Conservation (phyloP, 169 alveolate species). For the Plasmodium adleri region DNA sequence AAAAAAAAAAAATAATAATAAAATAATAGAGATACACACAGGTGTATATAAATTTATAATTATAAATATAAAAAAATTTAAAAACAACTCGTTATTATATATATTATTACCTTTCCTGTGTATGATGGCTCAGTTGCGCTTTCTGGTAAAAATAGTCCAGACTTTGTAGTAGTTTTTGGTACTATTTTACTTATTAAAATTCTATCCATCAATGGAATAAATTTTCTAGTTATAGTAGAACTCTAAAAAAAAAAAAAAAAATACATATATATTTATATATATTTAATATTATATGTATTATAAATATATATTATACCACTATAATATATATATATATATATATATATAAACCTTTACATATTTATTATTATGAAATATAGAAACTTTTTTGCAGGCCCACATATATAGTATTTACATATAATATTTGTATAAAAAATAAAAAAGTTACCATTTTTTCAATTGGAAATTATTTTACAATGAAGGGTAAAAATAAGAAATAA, state of each 20-base stretch:
- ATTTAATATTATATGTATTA: not conserved
- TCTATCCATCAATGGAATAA: constrained; percentile 89
- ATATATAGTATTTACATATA: not conserved
- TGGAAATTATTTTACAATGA: too few species aligned
- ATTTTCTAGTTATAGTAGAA: constrained; percentile 82
- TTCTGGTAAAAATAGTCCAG: constrained; percentile 89
- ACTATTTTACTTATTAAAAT: constrained; percentile 87
- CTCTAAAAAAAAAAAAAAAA: constrained; percentile 11
- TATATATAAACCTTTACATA: not conserved
- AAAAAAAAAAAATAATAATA: not conserved
- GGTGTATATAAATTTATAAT: not conserved
- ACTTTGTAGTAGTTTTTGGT: constrained; percentile 85
- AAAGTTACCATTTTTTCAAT: too few species aligned
- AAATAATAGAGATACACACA: constrained; percentile 6
- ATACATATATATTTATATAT: not conserved
- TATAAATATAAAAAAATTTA: not conserved
- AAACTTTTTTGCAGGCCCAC: not conserved
- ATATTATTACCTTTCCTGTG: constrained; percentile 81
- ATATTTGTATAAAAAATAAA: too few species aligned
- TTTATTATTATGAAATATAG: not conserved
- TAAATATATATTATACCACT: not conserved
- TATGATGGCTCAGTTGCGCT: constrained; percentile 85
- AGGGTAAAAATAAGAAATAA: too few species aligned
- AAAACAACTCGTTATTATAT: not conserved
- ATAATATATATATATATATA: constrained; percentile 18